Conservation (phyloP, 2,329 filamentous ascomycete species). For the Macrophomina tecta region DNA sequence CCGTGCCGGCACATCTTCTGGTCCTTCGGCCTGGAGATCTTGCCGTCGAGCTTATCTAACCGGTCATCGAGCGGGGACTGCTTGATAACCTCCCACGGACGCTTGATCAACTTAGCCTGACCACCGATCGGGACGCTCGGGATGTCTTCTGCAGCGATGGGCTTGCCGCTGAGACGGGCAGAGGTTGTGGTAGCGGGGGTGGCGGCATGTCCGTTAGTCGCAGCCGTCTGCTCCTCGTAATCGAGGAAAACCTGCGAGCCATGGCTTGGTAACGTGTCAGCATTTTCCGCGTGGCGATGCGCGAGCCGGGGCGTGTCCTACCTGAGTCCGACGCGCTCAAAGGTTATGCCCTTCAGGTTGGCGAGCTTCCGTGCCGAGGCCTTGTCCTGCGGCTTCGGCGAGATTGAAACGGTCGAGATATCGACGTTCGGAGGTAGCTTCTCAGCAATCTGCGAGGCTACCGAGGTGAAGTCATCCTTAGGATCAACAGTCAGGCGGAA, state of each 20-base stretch:
- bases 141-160: conserved; percentile 72
- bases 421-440: conserved; percentile 64
- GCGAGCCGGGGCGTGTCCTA: conserved; percentile 40
- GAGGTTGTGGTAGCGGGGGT: conserved; percentile 36
- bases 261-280: conserved; percentile 63
- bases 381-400: conserved; percentile 51
- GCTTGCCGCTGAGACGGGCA: conserved; percentile 74
- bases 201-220: conserved; percentile 55
- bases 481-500: conserved; percentile 81
- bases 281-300: conserved; percentile 20
- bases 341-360: conserved; percentile 60
- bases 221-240: conserved; percentile 67
- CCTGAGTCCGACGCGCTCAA: conserved; percentile 64
- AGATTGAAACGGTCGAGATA: conserved; percentile 62
- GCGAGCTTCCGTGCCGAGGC: conserved; percentile 62
- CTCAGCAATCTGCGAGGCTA: conserved; percentile 62
- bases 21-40: conserved; percentile 78
- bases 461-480: conserved; percentile 70
- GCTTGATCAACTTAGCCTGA: conserved; percentile 71
- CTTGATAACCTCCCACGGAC: conserved; percentile 89
- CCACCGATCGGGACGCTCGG: conserved; percentile 64
- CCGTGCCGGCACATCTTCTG: conserved; percentile 92
- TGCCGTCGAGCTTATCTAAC: conserved; percentile 87
- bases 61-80: conserved; percentile 88
- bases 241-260: conserved; percentile 89